Evolutionary conservation across 371 early-diverging fungal genomes (phyloP), one percentile per base, ranked within the genome.

Genomic region (Mortierella sp.): DNA sequence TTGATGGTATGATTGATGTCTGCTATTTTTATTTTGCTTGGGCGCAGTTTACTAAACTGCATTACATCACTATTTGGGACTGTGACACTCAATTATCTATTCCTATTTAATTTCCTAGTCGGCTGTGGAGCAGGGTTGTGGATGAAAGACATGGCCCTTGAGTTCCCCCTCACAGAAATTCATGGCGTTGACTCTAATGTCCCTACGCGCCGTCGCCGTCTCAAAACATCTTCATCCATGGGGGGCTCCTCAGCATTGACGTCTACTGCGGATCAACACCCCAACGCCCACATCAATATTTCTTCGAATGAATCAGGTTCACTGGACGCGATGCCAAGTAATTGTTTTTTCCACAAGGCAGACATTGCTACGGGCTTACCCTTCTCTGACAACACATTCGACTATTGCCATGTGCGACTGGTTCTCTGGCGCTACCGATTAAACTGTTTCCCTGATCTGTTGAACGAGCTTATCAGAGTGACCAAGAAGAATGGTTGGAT

Each of bases 101-200:
- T 62, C 33, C 55, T 48, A 43, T 32, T 48, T 22, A 10, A 59
- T 3, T 28, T 4, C 9, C 3, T 66, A 81, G 85, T 89, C 22
- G 91, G 89, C 2, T 89, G 89, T 65, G 91, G 91, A 4, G 80
- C 85, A 16, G 91, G 91, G 1, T 69, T 87, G 4, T 90, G 91
- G 91, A 84, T 88, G 33, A 88, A 86, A 86, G 89, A 88, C 47
- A 88, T 89, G 71, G 88, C 89, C 50, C 85, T 86, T 55, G 88
- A 88, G 64, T 88, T 88, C 57, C 89, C 89, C 4, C 82, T 86
- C 59, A 87, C 89, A 15, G 86, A 84, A 43, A 78, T 89, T 4
- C 82, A 87, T 43, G 89, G 89, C n/a, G 64, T 81, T 33, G 79
- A 78, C 21, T 22, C 69, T 15, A 57, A 62, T 38, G 63, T 76